Base-by-base conservation (phyloP, 352 stramenopile genomes). In the Phytophthora chlamydospora region DNA sequence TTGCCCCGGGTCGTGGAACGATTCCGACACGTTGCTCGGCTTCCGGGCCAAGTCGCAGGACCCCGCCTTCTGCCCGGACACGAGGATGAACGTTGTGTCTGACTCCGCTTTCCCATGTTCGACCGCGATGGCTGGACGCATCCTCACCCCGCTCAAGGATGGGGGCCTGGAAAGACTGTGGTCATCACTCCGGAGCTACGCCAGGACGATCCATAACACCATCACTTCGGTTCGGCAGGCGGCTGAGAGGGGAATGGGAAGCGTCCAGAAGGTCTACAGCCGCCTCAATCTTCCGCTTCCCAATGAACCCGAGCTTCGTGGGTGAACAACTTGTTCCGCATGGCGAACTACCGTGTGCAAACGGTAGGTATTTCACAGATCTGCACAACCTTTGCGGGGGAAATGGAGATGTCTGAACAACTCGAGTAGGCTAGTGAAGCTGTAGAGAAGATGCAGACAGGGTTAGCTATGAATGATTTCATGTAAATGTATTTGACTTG, bases 291-390 rank as follows among this genome's bases (percentile, higher is more conserved):
- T 46, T 0, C 33, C 41, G n/a, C 41, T 52, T 0, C 32, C 32
- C 0, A 51, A 60, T 8, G 32, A 46, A 6, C 43, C 33, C 0
- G 17, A 46, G 3, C 42, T 46, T 10, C 43, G 54, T 8, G 24
- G 43, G 0, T 55, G n/a, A 42, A 41, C 3, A 55, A 48, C 13
- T 2, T 62, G 0, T 62, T 54, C n/a, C 6, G 42, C 11, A 27
- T 55, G 11, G 50, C 43, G 0, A 76, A 49, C 21, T 61, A 47
- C 9, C 9, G 43, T 1, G 52, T 60, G 2, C 53, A 55, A 0
- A 79, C 42, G 16, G 66, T 52, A 3, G 52, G 52, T 6, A 53
- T 61, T 12, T 61, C 52, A 0, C 14, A 61, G 2, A 61, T 61
- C 6, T 40, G 41, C n/a, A 46, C 55, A 4, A 50, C 51, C 6